A percentile compares a stretch with the other conserved stretches of the same genome.
Evolutionary conservation across 495 filamentous ascomycete species (phyloP).

Genomic region (Bombardia bombarda): DNA sequence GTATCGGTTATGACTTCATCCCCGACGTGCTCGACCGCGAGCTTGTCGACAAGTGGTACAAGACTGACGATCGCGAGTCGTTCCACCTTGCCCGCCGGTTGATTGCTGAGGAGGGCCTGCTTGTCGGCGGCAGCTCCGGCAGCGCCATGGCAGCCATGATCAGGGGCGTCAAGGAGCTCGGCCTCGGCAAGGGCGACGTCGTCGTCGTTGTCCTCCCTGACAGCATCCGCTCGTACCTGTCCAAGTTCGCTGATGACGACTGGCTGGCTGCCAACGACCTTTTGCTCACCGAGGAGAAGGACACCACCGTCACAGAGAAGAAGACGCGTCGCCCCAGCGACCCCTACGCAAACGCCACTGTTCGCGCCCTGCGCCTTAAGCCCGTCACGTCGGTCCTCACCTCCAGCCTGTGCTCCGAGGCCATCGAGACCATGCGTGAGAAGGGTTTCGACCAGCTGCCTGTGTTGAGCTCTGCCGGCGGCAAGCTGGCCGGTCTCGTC

Average conservation of each 20-base stretch:
- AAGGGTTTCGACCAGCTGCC: conserved; percentile 95
- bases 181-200: conserved; percentile 65
- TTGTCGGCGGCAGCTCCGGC: conserved; percentile 92
- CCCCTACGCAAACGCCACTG: conserved; percentile 62
- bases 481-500: conserved; percentile 77
- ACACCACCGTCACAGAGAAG: conserved; percentile 22
- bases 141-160: conserved; percentile 84
- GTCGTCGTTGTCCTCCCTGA: conserved; percentile 90
- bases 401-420: conserved; percentile 62
- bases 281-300: conserved; percentile 40
- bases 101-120: conserved; percentile 88
- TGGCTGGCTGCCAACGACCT: conserved; percentile 96
- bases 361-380: conserved; percentile 76
- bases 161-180: conserved; percentile 66
- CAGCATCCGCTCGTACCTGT: conserved; percentile 95
- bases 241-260: conserved; percentile 97
- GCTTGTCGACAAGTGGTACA: conserved; percentile 91
- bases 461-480: conserved; percentile 61
- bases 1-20: conserved; percentile 97
- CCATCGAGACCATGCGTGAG: conserved; percentile 94
- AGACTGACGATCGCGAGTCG: conserved; percentile 87
- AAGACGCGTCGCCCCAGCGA: conserved; percentile 35
- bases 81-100: conserved; percentile 83
- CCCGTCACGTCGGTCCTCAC: conserved; percentile 78
- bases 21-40: conserved; percentile 83